Conservation (phyloP, 2,329 filamentous ascomycete genomes). For the Aureobasidium musti region DNA sequence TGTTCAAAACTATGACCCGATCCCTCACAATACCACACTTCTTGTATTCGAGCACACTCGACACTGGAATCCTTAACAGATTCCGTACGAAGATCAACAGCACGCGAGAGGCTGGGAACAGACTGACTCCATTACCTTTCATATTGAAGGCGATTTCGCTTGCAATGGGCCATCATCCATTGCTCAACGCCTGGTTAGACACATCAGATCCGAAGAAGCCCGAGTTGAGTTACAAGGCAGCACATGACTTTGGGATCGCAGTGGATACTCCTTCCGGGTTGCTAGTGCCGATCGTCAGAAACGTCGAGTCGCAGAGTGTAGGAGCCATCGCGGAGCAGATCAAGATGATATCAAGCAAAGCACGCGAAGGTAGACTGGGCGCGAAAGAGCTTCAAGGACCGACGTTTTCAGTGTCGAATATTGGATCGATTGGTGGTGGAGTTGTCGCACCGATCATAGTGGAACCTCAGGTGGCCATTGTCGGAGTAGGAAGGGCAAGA, state of each 20-base stretch:
- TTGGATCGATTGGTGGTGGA: conserved; percentile 90
- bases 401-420: conserved; percentile 95
- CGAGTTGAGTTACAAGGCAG: conserved; percentile 71
- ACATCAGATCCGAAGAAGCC: conserved; percentile 64
- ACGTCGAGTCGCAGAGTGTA: conserved; percentile 76
- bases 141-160: conserved; percentile 94
- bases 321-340: conserved; percentile 77
- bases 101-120: conserved; percentile 48
- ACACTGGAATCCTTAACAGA: conserved; percentile 72
- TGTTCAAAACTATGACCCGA: conserved; percentile 97
- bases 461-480: conserved; percentile 84
- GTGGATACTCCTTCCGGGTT: conserved; percentile 91
- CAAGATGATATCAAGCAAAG: conserved; percentile 69
- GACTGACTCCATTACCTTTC: conserved; percentile 89
- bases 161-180: conserved; percentile 75
- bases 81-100: conserved; percentile 76
- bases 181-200: conserved; percentile 86
- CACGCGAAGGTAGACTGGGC: conserved; percentile 71
- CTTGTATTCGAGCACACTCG: conserved; percentile 86
- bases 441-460: conserved; percentile 92
- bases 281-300: conserved; percentile 86
- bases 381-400: conserved; percentile 77
- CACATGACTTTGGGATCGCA: conserved; percentile 93
- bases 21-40: conserved; percentile 93
- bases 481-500: conserved; percentile 81